Base-by-base conservation (phyloP, 495 filamentous ascomycete genomes). In the Bathelium albidoporum region DNA sequence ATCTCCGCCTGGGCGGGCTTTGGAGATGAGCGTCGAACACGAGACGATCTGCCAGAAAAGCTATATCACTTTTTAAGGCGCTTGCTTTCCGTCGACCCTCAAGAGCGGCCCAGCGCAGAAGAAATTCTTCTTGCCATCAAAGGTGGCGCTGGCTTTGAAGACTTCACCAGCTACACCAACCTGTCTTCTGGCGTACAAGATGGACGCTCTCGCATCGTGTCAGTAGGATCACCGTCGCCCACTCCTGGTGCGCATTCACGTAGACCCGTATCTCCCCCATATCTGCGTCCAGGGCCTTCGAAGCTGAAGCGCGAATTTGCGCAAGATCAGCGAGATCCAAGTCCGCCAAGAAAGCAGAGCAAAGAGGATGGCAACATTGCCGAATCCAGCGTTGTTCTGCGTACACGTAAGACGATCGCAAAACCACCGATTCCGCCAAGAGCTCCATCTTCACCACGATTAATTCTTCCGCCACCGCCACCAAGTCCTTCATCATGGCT, bases 1-100 rank as follows among this genome's bases (percentile, higher is more conserved):
- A 97, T 98, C 61, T 84, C 83, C 24, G 79, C 83, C 41, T 98
- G 93, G 91, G 76, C 84, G 44, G 94, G 94, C 0, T 92, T 97
- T 61, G 84, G 89, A 60, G 88, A 92, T 58, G 84, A 87, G 65
- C 66, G 69, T 14, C 80, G 81, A 58, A 82, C 87, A 62, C 82
- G 94, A 14, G 82, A 87, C 2, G 94, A 97, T 65, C 80, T 97
- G 1, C 94, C 95, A 0, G 83, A 91, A 43, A 87, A 86, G 71
- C 82, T 98, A 0, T 98, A 97, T 71, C 83, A 84, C 32, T 86
- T 91, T 64, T 78, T 98, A 0, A 88, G 90, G 73, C 82, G 84
- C 32, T 80, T 98, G 18, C 82, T 97, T 7, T 84, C 90, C 0
- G 80, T 95, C 5, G 80, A 92, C 66, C 90, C 95, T 0, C 75